A percentile compares a stretch with the other conserved stretches of the same genome.
Evolutionary conservation across 371 early-diverging fungal species (phyloP).

Genomic region (Chytridium lagenaria): DNA sequence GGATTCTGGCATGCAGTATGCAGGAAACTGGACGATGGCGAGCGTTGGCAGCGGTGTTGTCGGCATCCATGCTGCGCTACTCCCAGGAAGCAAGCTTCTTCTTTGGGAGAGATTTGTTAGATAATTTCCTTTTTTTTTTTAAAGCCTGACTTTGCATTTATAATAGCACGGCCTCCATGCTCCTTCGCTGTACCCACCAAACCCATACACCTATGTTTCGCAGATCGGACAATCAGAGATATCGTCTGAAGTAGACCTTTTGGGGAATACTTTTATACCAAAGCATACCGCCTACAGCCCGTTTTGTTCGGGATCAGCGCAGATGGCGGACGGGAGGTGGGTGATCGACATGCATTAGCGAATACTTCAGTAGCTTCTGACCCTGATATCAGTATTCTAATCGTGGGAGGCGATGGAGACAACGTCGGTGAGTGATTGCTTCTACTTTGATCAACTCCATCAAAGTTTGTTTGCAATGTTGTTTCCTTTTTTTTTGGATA

Average conservation of each 20-base stretch:
- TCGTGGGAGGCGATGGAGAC: conserved; percentile 39
- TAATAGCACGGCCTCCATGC: conserved; percentile 35
- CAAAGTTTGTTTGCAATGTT: too few species aligned
- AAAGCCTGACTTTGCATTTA: not conserved
- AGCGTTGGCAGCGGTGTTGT: conserved; percentile 15
- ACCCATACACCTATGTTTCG: conserved; percentile 24
- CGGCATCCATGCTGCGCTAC: conserved; percentile 23
- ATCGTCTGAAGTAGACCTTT: conserved; percentile 19
- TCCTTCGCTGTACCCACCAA: conserved; percentile 28
- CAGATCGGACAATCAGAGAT: conserved; percentile 26
- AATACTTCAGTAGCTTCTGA: not conserved
- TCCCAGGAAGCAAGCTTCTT: conserved; percentile 5
- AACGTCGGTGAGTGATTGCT: conserved; percentile 17
- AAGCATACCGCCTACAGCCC: conserved; percentile 20
- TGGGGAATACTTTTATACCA: not conserved
- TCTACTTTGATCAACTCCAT: not conserved
- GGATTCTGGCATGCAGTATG: too few species aligned
- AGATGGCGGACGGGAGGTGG: conserved; percentile 34
- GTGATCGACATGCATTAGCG: not conserved
- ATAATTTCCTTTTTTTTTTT: not conserved
- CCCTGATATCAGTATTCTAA: conserved; percentile 15
- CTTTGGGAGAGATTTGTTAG: conserved; percentile 29
- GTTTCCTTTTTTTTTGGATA: not conserved
- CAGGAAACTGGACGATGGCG: not conserved
- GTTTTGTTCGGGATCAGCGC: conserved; percentile 42